Base-by-base conservation (phyloP, 2,329 filamentous ascomycete genomes). In the Teratosphaeria zuluensis region DNA sequence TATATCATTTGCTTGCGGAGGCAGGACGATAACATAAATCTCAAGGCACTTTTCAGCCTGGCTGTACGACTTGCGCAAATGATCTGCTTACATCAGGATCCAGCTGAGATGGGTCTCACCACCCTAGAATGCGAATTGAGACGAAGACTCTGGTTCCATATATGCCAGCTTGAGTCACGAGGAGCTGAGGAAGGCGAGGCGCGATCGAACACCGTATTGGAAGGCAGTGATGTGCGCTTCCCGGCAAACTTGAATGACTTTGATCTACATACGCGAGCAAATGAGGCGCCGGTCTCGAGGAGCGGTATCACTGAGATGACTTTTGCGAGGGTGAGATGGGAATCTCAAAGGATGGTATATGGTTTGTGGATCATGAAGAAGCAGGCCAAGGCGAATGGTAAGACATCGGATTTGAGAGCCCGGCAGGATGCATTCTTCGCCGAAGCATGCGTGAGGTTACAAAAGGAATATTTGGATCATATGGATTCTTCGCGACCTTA, bases 191-290 rank as follows among this genome's bases (percentile, higher is more conserved):
- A 68, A 46, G 58, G 58, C 16, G 62, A 54, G 4, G 58, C 60
- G 2, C 57, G 66, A 12, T 57, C 59, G 19, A 60, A 61, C 24
- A 65, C 60, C 46, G 59, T 68, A n/a, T 62, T 68, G 59, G 56
- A 63, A 30, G 62, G 60, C 16, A 54, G 57, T 30, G 63, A 54
- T 46, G 63, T 68, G 2, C 38, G 56, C 24, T 46, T 68, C 35
- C 67, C 67, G 6, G 56, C 62, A 11, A 68, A 65, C 52, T 51
- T 69, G n/a, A 65, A 68, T 59, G 67, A 69, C 58, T 33, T 35
- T 24, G 67, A 69, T 57, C 57, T 69, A 24, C 54, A 64, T 57
- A 62, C 64, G 1, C 30, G 57, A 9, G 62, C 62, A 51, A 61
- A 56, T 11, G 58, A 63, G 2, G n/a, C 56, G 16, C 66, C 66